A percentile compares a stretch with the other conserved stretches of the same genome.
Evolutionary conservation across 2,329 filamentous ascomycete species (phyloP).

Genomic region (Grosmannia clavigera): DNA sequence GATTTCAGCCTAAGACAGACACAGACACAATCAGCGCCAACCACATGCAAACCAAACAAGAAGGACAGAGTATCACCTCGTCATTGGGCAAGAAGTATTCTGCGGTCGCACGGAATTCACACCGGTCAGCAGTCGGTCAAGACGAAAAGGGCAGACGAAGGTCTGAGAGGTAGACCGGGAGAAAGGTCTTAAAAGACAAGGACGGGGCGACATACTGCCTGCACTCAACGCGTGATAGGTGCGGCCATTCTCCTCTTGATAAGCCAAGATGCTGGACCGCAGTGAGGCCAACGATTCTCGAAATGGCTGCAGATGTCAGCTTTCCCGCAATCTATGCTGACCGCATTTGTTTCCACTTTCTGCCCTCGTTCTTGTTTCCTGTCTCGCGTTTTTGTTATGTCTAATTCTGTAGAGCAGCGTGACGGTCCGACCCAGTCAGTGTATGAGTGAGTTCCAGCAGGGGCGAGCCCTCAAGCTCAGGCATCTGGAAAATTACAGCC

Average conservation of each 20-base stretch:
- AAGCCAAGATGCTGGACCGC: conserved; percentile 13
- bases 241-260: conserved; percentile 14
- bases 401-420: too few species aligned
- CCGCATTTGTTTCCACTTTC: too few species aligned
- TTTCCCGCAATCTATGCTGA: background rate
- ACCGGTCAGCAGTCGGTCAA: background rate
- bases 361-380: too few species aligned
- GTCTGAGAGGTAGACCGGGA: too few species aligned
- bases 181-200: background rate
- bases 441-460: too few species aligned
- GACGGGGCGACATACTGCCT: conserved; percentile 11
- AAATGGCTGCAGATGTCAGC: conserved; percentile 4
- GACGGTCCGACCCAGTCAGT: too few species aligned
- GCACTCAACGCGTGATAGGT: conserved; percentile 16
- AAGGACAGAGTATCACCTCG: conserved; percentile 5
- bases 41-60: background rate
- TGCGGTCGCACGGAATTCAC: background rate
- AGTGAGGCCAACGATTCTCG: conserved; percentile 13
- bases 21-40: background rate
- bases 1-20: conserved; percentile 7
- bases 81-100: conserved; percentile 15
- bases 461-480: too few species aligned
- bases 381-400: too few species aligned
- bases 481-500: too few species aligned
- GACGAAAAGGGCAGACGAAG: too few species aligned